A percentile compares a stretch with the other conserved stretches of the same genome.
phyloP scores from a whole-genome alignment of 2,329 filamentous ascomycete genomes.

The Gaeumannomyces tritici region DNA sequence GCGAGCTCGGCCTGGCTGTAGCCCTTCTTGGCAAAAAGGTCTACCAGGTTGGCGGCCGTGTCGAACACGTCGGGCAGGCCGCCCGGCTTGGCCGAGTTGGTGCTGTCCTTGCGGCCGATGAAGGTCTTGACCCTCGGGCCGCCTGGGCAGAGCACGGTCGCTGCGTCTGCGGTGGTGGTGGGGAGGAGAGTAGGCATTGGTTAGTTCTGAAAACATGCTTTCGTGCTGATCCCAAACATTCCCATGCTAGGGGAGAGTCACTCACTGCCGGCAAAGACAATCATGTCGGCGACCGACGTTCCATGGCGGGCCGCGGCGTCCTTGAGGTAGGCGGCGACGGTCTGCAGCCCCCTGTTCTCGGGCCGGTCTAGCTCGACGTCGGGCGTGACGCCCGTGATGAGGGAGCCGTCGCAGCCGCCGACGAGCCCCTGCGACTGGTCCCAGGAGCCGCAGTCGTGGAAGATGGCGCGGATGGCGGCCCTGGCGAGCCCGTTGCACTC shows the following conservation, averaged over 20 bases:
- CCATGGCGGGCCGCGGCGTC: slow-evolving; percentile 25
- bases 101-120: slow-evolving; percentile 37
- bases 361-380: slow-evolving; percentile 22
- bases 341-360: slow-evolving; percentile 35
- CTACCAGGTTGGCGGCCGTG: slow-evolving; percentile 29
- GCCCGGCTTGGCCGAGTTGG: slow-evolving; percentile 25
- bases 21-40: slow-evolving; percentile 38
- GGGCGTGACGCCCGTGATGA: slow-evolving; percentile 25
- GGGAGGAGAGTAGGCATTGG: no score
- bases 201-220: no score
- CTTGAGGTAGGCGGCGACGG: slow-evolving; percentile 26
- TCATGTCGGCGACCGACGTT: slow-evolving; percentile 42
- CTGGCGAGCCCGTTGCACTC: slow-evolving; percentile 29
- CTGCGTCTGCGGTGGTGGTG: slow-evolving; percentile 22
- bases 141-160: slow-evolving; percentile 38
- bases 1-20: slow-evolving; percentile 38
- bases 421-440: slow-evolving; percentile 11
- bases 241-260: not conserved
- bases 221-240: no score
- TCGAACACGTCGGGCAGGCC: slow-evolving; percentile 33
- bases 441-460: slow-evolving; percentile 36
- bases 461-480: slow-evolving; percentile 33
- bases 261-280: slow-evolving; percentile 33
- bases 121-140: slow-evolving; percentile 39
- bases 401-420: slow-evolving; percentile 33